Evolutionary conservation across 768 basidiomycete species (phyloP).

Genomic region (Collybiopsis confluens): DNA sequence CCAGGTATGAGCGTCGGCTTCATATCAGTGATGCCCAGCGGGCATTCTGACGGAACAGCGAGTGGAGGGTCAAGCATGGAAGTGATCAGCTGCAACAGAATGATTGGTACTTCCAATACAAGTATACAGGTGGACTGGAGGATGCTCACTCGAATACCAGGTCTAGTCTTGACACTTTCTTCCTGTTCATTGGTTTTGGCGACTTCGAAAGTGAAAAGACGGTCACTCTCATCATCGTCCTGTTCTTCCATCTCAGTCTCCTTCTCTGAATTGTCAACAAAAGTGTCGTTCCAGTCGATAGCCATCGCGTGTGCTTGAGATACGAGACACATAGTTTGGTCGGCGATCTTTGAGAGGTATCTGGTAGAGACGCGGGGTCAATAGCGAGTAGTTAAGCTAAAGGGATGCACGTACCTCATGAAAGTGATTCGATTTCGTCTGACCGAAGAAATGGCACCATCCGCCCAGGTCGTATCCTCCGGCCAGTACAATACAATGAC

Average conservation of each 20-base stretch:
- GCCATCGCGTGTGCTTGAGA: slow-evolving; percentile 41
- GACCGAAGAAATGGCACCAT: slow-evolving; percentile 39
- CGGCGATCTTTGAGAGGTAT: slow-evolving; percentile 56
- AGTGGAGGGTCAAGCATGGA: slow-evolving; percentile 11
- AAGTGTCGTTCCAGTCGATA: slow-evolving; percentile 39
- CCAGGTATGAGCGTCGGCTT: slow-evolving; percentile 30
- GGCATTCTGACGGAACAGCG: slow-evolving; percentile 7
- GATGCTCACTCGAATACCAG: slow-evolving; percentile 42
- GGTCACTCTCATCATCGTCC: slow-evolving; percentile 37
- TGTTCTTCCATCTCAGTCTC: slow-evolving; percentile 23
- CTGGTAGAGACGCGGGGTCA: slow-evolving; percentile 23
- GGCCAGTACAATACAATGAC: slow-evolving; percentile 60
- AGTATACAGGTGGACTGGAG: neutral
- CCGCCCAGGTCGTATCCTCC: slow-evolving; percentile 55
- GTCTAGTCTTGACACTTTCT: slow-evolving; percentile 37
- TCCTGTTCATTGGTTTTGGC: slow-evolving; percentile 52
- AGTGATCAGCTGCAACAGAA: slow-evolving; percentile 9
- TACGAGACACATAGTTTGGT: slow-evolving; percentile 49
- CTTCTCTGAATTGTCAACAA: slow-evolving; percentile 17
- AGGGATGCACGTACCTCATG: slow-evolving; percentile 41
- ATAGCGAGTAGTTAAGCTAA: neutral
- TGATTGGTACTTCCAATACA: neutral
- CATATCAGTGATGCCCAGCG: slow-evolving; percentile 8
- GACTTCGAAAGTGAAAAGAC: slow-evolving; percentile 52
- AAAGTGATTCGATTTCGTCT: slow-evolving; percentile 54